Conservation (phyloP, 1,139 yeast genomes). For the Blastobotrys serpentis region DNA sequence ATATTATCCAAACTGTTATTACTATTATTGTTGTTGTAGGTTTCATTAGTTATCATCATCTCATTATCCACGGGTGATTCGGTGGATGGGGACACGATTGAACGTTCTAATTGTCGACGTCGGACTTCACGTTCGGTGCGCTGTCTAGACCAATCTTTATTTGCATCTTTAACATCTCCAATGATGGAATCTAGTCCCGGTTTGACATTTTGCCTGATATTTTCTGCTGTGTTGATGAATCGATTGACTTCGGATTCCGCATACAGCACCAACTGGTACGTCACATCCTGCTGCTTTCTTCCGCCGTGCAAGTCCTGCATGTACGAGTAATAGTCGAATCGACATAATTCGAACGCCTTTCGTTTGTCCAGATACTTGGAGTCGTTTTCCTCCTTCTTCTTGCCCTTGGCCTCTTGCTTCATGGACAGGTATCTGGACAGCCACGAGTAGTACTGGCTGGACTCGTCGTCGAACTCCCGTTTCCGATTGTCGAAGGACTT, state of each 20-base stretch:
- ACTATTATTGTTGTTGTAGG: constrained; percentile 3
- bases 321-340: constrained; percentile 69
- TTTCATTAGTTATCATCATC: constrained; percentile 5
- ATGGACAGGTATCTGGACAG: constrained; percentile 64
- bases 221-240: constrained; percentile 30
- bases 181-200: constrained; percentile 37
- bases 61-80: constrained; percentile 12
- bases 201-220: constrained; percentile 30
- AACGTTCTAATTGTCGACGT: constrained; percentile 40
- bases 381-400: constrained; percentile 47
- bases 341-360: constrained; percentile 62
- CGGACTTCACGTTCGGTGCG: constrained; percentile 44
- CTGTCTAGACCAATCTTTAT: constrained; percentile 42
- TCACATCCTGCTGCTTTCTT: constrained; percentile 43
- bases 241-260: constrained; percentile 38
- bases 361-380: constrained; percentile 60
- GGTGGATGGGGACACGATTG: constrained; percentile 24
- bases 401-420: constrained; percentile 49
- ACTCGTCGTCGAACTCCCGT: constrained; percentile 66
- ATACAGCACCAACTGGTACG: constrained; percentile 40
- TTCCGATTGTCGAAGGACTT: constrained; percentile 45
- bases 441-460: constrained; percentile 76
- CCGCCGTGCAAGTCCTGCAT: constrained; percentile 60
- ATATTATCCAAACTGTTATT: neutral
- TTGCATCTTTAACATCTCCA: constrained; percentile 38